Percentiles rank a stretch among this genome's conserved stretches.
Conservation (phyloP, 108 stramenopile species). For the Phaeodactylum tricornutum region DNA sequence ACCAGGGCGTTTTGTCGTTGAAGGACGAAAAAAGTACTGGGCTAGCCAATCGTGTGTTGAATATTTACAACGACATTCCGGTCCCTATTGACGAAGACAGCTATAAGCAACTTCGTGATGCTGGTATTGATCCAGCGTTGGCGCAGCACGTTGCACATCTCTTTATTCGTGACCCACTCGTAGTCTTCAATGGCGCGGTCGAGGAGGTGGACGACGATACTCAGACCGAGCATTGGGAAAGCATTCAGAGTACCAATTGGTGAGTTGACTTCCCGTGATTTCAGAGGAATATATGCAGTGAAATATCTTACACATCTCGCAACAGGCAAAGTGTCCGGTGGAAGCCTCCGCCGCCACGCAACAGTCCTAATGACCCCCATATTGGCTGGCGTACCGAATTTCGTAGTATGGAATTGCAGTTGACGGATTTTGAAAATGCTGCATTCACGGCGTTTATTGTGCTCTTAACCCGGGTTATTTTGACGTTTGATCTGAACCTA, state of each 20-base stretch:
- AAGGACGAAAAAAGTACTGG: constrained; percentile 14
- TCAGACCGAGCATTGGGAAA: constrained; percentile 96
- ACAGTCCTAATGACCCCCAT: constrained; percentile 78
- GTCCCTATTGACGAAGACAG: constrained; percentile 77
- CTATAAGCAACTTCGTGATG: constrained; percentile 59
- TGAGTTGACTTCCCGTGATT: no score
- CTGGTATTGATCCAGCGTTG: constrained; percentile 86
- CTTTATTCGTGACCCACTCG: constrained; percentile 95
- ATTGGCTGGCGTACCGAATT: constrained; percentile 99
- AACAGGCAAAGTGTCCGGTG: constrained; percentile 90
- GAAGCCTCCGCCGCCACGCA: constrained; percentile 97
- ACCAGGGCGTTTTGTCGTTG: constrained; percentile 43
- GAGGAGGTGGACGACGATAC: constrained; percentile 90
- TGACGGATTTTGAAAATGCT: constrained; percentile 98
- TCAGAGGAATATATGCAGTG: no score
- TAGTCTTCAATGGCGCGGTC: constrained; percentile 90
- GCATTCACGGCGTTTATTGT: constrained; percentile 95
- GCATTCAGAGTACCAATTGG: constrained; percentile 99
- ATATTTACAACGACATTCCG: constrained; percentile 91
- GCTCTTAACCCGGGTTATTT: constrained; percentile 88
- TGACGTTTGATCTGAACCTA: constrained; percentile 97
- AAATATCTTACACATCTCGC: no score
- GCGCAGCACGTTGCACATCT: constrained; percentile 94
- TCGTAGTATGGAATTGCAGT: constrained; percentile 96
- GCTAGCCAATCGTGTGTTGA: constrained; percentile 59